These are phyloP conservation scores for Corchorus olitorius DNA, from an alignment of 345 rosid species.

Conservation along the genomic window DNA sequence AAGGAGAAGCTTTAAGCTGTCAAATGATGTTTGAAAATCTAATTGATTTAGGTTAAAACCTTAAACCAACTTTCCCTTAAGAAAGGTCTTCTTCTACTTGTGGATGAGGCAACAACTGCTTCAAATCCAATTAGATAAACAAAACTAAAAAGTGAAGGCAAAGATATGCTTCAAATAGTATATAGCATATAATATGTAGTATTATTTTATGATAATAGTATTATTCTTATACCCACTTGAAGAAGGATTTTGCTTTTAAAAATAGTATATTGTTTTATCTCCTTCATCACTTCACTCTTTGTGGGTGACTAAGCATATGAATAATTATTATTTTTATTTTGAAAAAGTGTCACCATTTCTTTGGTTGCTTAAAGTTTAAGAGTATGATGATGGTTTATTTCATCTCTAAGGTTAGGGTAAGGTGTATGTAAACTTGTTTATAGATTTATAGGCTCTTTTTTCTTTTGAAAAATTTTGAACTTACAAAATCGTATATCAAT, in stretches of 20 bases:
- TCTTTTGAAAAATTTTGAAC: too few species aligned
- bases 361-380: too few species aligned
- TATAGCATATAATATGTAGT: background rate
- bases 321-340: too few species aligned
- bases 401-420: too few species aligned
- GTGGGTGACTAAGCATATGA: too few species aligned
- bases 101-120: background rate
- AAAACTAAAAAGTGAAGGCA: slow-evolving; percentile 4
- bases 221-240: background rate
- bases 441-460: too few species aligned
- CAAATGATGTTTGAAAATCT: too few species aligned
- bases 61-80: background rate
- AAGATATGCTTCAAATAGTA: background rate
- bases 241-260: background rate
- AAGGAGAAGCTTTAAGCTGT: too few species aligned
- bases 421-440: too few species aligned
- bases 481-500: too few species aligned
- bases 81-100: background rate
- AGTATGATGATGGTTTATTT: too few species aligned
- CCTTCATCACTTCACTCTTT: background rate
- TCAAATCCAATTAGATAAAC: background rate
- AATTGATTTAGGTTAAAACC: background rate
- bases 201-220: background rate
- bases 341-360: too few species aligned
- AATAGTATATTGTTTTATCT: background rate